phyloP scores from a whole-genome alignment of 2,329 filamentous ascomycete species.

The Tympanopsis confertula region DNA sequence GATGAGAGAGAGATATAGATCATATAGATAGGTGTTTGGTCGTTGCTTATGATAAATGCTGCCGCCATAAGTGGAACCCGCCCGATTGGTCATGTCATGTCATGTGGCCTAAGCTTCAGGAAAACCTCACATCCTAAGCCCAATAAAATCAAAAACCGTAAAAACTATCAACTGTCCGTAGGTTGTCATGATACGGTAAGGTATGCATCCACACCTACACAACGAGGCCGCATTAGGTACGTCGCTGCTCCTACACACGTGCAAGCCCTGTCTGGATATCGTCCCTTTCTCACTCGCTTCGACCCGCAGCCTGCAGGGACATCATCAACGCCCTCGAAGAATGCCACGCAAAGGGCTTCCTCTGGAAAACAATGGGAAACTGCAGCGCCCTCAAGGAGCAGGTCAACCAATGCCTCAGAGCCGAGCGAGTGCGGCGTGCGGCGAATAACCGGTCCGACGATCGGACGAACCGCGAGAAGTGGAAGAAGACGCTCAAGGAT shows the following conservation, averaged over 20 bases:
- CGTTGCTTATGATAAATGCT: no score
- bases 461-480: conserved; percentile 57
- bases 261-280: conserved; percentile 2
- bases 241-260: conserved; percentile 10
- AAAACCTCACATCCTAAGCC: no score
- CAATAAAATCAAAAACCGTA: no score
- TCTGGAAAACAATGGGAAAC: conserved; percentile 81
- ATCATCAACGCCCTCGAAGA: conserved; percentile 89
- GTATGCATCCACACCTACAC: conserved; percentile 98
- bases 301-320: conserved; percentile 70
- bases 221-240: conserved; percentile 82
- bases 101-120: no score
- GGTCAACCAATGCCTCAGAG: conserved; percentile 75
- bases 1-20: no score
- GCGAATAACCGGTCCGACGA: conserved; percentile 63
- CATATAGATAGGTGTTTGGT: no score
- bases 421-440: conserved; percentile 69
- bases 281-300: background rate
- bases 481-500: conserved; percentile 70
- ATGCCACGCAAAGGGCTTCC: conserved; percentile 83
- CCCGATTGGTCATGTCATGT: no score
- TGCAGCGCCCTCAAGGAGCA: conserved; percentile 79
- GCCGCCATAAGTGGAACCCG: no score
- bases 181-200: no score
- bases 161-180: no score